Base-by-base conservation (phyloP, 1,139 yeast genomes). In the Kurtzmaniella quercitrusa region DNA sequence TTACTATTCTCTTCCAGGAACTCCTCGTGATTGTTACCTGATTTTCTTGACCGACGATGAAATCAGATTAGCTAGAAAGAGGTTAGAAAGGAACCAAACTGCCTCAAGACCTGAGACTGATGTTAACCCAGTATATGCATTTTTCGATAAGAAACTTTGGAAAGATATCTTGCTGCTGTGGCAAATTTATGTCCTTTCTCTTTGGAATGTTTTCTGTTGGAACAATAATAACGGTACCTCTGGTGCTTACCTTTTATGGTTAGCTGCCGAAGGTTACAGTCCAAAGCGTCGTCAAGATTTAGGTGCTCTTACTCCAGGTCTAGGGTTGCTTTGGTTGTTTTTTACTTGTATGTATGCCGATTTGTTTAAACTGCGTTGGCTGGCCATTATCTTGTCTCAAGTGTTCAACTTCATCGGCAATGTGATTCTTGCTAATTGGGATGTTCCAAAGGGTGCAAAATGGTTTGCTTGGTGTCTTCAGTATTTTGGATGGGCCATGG, bases 141-240 rank as follows among this genome's bases (percentile, higher is more conserved):
- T 17, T 29, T 56, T 62, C 44, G 62, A 55, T 45, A 46, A 48
- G 41, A 53, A 65, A 9, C 56, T 70, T 29, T 80, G 84, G 84
- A 75, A 69, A 47, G 60, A 65, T 19, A 70, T 79, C 25, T 59
- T 79, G 37, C 57, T 71, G n/a, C 66, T 76, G 34, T 79, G 84
- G 83, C 79, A 78, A 54, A 65, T 80, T 42, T 80, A 74, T 43
- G 68, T 75, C 6, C 63, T 79, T 46, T 54, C 72, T 7, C 54
- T 75, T 29, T 79, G 82, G 81, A 73, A 78, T 51, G 64, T 78
- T 34, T 75, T 82, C 59, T 80, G 83, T 54, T 82, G 87, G 87
- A 79, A 79, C 57, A 78, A 78, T 59, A 65, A 66, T 39, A 70
- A 66, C 50, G 75, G 70, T 41, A 54, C 67, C 9, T 65, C 73